Evolutionary conservation across 345 rosid species (phyloP).

Genomic region (Gossypium rotundifolium): DNA sequence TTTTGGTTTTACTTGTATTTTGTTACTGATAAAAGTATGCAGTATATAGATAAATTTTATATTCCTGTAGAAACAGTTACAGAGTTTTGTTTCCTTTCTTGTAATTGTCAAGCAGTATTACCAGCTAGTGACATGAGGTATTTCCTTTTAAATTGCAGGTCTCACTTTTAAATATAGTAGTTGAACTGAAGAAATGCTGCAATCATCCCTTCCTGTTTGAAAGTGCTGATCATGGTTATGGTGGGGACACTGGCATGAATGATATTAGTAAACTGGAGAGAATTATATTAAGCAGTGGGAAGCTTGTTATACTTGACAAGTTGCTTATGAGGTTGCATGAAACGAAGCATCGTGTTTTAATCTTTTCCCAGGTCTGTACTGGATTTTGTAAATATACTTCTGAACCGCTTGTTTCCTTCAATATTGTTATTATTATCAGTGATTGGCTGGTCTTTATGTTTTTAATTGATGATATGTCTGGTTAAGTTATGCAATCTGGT

Average conservation of each 20-base stretch:
- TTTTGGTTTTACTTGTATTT: not conserved
- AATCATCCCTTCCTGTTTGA: constrained; percentile 99
- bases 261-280: constrained; percentile 87
- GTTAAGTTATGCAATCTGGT: constrained; percentile 1
- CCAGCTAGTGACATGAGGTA: not conserved
- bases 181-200: constrained; percentile 99
- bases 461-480: not conserved
- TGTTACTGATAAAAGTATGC: not conserved
- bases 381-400: not conserved
- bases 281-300: constrained; percentile 91
- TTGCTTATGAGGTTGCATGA: constrained; percentile 84
- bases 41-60: not conserved
- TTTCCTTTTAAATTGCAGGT: constrained; percentile 43
- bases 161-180: constrained; percentile 96
- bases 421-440: not conserved
- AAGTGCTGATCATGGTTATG: constrained; percentile 99
- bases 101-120: not conserved
- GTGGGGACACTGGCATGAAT: constrained; percentile 56
- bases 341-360: constrained; percentile 96
- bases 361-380: constrained; percentile 87
- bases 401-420: not conserved
- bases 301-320: constrained; percentile 96
- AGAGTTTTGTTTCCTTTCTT: not conserved
- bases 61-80: not conserved
- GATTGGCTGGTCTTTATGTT: not conserved